Evolutionary conservation across 2,329 filamentous ascomycete genomes (phyloP), one percentile per base, ranked within the genome.

Genomic region (Aphanocladium album): DNA sequence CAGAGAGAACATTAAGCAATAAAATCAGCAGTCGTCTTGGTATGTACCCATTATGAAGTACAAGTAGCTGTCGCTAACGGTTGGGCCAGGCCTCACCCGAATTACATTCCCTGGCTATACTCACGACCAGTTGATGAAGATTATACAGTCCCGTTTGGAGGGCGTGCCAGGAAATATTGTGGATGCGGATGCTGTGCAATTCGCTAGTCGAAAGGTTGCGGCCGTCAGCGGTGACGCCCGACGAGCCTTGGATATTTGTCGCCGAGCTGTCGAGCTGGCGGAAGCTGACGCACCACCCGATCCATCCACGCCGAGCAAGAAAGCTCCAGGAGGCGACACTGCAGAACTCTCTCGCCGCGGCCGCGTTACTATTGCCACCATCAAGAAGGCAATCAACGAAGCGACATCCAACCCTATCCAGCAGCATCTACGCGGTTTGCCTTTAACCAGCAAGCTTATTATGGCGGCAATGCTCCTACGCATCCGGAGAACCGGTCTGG

Each of bases 31-130:
- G 91, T 73, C 87, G 95, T 67, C 77, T 95, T 39, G 90, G 79
- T 78, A 69, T 37, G 75, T 74, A 66, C 27, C 8, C 11, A 16
- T 2, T 7, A 30, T 6, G 6, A 25, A 27, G 6, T 4, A 33
- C n/a, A 19, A 19, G 21, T 14, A 43, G 9, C 14, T 8, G 33
- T 30, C 45, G 27, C 57, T 50, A 30, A 16, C 2, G 21, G 21
- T 25, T 79, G 6, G 77, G 93, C 21, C 79, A 60, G 78, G 93
- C 23, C 80, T 99, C 53, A 97, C 93, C 8, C 86, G 96, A 69
- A 97, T 99, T 70, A 97, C 95, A 0, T 99, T 99, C 68, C 91
- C 95, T 0, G 95, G 95, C 23, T 99, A 99, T 74, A 97, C 92
- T 61, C 93, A 99, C 73, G 92, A 95, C 62, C 95, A 99, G 74